A percentile compares a stretch with the other conserved stretches of the same genome.
Evolutionary conservation across 108 stramenopile genomes (phyloP).

Genomic region (Nitzschia sp.): DNA sequence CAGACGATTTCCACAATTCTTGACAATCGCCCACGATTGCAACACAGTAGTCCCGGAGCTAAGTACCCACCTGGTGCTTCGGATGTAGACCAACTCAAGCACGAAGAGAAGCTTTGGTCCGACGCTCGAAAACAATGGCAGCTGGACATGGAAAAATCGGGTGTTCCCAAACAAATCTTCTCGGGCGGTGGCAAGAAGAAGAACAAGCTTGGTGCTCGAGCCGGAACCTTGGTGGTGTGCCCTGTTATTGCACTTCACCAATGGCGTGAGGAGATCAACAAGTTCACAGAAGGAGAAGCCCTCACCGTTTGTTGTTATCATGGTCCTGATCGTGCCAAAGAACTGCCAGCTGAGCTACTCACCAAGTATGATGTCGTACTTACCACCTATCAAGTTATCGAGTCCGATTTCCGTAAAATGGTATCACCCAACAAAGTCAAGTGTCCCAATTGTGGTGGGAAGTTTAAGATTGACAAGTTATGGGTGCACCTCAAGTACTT

Average conservation of each 20-base stretch:
- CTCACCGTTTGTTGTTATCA: slow-evolving; percentile 90
- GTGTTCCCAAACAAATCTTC: slow-evolving; percentile 54
- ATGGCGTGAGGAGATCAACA: slow-evolving; percentile 95
- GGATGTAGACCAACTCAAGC: slow-evolving; percentile 45
- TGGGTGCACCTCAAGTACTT: slow-evolving; percentile 93
- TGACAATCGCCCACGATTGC: slow-evolving; percentile 77
- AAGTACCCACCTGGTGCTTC: slow-evolving; percentile 65
- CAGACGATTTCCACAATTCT: slow-evolving; percentile 93
- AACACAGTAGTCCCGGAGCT: slow-evolving; percentile 41
- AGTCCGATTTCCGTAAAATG: slow-evolving; percentile 93
- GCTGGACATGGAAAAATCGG: slow-evolving; percentile 75
- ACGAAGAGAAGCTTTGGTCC: slow-evolving; percentile 72
- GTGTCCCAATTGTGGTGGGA: slow-evolving; percentile 92
- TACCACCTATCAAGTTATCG: slow-evolving; percentile 96
- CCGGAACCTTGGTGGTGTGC: slow-evolving; percentile 92
- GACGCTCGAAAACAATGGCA: slow-evolving; percentile 57
- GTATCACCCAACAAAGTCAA: slow-evolving; percentile 85
- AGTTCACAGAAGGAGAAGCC: slow-evolving; percentile 76
- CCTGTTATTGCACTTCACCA: slow-evolving; percentile 95
- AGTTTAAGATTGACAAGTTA: slow-evolving; percentile 86
- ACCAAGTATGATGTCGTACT: slow-evolving; percentile 91
- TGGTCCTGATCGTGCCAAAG: slow-evolving; percentile 73
- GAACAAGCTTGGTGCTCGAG: slow-evolving; percentile 47
- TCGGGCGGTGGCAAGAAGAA: slow-evolving; percentile 28
- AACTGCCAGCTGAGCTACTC: slow-evolving; percentile 71